These are phyloP conservation scores for Coccomyxa sp. DNA, from an alignment of 139 green algal species.

Conservation along the genomic window DNA sequence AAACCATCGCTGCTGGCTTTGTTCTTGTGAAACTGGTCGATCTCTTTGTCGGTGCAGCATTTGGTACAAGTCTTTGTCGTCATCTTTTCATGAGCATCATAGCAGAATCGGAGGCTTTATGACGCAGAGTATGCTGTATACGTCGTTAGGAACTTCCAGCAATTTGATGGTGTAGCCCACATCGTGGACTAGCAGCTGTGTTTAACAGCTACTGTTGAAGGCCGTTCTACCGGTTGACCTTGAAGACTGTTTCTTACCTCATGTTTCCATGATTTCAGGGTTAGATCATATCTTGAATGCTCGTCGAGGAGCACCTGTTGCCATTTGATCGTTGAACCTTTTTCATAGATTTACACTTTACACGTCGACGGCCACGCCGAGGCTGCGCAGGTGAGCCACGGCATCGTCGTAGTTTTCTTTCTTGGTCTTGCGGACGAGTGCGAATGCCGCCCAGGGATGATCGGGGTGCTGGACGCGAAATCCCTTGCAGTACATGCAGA, in stretches of 20 bases:
- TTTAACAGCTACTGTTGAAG: no score
- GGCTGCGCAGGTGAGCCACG: not conserved
- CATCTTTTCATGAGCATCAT: no score
- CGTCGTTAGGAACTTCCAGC: not conserved
- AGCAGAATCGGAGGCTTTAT: no score
- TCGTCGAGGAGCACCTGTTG: not conserved
- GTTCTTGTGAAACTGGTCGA: no score
- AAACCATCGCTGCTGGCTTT: no score
- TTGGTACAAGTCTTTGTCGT: no score
- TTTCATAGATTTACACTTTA: not conserved
- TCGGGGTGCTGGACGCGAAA: not conserved
- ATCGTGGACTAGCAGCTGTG: no score
- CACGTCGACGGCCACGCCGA: not conserved
- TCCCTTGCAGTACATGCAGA: not conserved
- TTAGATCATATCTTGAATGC: constrained; percentile 2
- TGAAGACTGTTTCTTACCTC: not conserved
- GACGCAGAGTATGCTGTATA: not conserved
- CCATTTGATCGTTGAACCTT: constrained; percentile 1
- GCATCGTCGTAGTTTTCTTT: not conserved
- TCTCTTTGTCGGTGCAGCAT: no score
- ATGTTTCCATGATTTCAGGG: not conserved
- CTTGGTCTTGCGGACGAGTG: not conserved
- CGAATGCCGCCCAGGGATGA: not conserved
- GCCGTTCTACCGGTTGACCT: no score
- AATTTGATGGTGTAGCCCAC: not conserved